Conservation (phyloP, 1,284 basidiomycete species). For the Pholiota adiposa region DNA sequence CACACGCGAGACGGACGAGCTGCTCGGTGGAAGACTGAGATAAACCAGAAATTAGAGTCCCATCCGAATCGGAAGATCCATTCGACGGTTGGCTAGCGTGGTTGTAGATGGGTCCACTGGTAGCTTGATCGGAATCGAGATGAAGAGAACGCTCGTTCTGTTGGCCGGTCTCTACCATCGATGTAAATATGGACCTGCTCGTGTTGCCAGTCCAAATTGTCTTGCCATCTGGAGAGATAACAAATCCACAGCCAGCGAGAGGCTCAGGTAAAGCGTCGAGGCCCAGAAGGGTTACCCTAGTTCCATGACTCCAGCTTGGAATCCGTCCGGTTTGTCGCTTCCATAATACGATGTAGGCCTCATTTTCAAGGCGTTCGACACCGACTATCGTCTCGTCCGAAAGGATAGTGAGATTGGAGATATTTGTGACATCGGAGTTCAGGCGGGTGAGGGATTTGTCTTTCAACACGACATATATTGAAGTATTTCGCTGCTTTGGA, state of each 20-base stretch:
- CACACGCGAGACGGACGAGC: conserved; percentile 1
- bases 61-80: not conserved
- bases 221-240: conserved; percentile 6
- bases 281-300: not conserved
- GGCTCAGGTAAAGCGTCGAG: conserved; percentile 3
- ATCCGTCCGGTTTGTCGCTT: not conserved
- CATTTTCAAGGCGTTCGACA: conserved; percentile 2
- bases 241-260: conserved; percentile 7
- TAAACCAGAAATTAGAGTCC: not conserved
- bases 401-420: conserved; percentile 3
- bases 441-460: conserved; percentile 1
- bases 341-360: not conserved
- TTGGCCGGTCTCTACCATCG: conserved; percentile 2
- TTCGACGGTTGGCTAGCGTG: not conserved
- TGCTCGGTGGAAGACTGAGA: not conserved
- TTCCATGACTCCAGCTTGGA: not conserved
- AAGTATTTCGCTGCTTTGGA: not conserved
- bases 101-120: conserved; percentile 1
- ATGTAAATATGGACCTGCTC: conserved; percentile 4
- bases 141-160: conserved; percentile 3
- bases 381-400: conserved; percentile 4
- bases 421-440: not conserved
- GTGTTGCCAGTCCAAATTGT: conserved; percentile 9
- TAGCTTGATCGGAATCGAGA: conserved; percentile 1
- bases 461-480: conserved; percentile 4